phyloP scores from a whole-genome alignment of 73 alveolate genomes.

The Strombidium stylifer region DNA sequence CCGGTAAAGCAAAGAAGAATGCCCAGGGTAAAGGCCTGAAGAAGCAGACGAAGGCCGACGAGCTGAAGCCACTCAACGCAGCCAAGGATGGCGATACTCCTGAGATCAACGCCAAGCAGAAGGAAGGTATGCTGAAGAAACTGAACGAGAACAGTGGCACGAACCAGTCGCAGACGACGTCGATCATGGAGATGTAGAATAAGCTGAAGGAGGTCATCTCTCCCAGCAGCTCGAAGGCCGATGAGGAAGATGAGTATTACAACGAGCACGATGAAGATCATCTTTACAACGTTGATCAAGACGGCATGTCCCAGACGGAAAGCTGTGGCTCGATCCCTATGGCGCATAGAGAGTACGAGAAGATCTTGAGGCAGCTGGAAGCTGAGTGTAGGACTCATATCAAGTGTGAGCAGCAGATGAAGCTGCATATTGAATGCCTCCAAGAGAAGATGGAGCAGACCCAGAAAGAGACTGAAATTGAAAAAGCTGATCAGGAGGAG shows the following conservation, averaged over 20 bases:
- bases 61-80: background rate
- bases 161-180: slow-evolving; percentile 3
- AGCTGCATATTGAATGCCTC: slow-evolving; percentile 26
- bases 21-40: no score
- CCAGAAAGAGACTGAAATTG: slow-evolving; percentile 6
- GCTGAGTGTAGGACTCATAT: slow-evolving; percentile 35
- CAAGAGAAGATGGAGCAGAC: slow-evolving; percentile 18
- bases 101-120: background rate
- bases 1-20: no score
- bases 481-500: background rate
- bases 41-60: no score
- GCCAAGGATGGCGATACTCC: background rate
- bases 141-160: no score
- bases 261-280: no score
- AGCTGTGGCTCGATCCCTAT: slow-evolving; percentile 37
- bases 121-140: background rate
- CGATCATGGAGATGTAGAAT: slow-evolving; percentile 14
- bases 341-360: slow-evolving; percentile 52
- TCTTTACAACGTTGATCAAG: no score
- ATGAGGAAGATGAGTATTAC: no score
- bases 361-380: slow-evolving; percentile 26
- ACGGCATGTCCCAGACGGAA: no score
- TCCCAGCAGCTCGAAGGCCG: slow-evolving; percentile 1
- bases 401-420: slow-evolving; percentile 37
- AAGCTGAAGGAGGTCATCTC: slow-evolving; percentile 15